Conservation (phyloP, 345 rosid species). For the Moringa oleifera region DNA sequence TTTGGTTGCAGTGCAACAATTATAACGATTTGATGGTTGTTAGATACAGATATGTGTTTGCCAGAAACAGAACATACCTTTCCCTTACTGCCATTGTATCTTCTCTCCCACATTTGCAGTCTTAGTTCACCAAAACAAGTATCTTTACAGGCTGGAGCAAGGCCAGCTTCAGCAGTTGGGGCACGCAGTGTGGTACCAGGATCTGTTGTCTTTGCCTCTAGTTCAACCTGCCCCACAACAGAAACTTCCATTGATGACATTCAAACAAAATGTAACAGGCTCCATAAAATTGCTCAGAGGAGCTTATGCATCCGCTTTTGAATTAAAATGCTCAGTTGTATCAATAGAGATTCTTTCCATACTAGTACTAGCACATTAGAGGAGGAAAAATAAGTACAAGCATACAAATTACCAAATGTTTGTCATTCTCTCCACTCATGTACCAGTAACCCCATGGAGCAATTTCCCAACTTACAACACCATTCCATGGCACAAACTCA, state of each 20-base stretch:
- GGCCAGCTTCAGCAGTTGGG: slow-evolving; percentile 75
- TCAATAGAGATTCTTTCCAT: neutral
- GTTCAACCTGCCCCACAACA: slow-evolving; percentile 50
- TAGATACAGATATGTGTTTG: no score
- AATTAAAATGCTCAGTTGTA: neutral
- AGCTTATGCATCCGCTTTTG: no score
- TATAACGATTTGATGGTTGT: no score
- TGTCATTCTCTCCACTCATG: slow-evolving; percentile 67
- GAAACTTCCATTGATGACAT: neutral
- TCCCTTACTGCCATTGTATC: slow-evolving; percentile 68
- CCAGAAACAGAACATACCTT: slow-evolving; percentile 41
- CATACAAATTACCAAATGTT: slow-evolving; percentile 46
- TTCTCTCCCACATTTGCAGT: slow-evolving; percentile 79
- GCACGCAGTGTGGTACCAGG: slow-evolving; percentile 88
- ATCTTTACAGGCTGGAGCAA: slow-evolving; percentile 88
- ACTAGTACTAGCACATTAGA: neutral
- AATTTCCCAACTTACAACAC: slow-evolving; percentile 70
- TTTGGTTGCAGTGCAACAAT: no score
- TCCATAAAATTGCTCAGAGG: neutral
- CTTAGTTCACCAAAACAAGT: slow-evolving; percentile 66
- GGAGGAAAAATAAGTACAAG: neutral
- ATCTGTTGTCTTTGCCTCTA: slow-evolving; percentile 70
- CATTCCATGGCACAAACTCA: slow-evolving; percentile 96
- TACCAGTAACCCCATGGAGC: slow-evolving; percentile 84
- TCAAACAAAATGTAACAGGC: neutral